phyloP scores from a whole-genome alignment of 805 yeast species.

The Metschnikowia anglica region DNA sequence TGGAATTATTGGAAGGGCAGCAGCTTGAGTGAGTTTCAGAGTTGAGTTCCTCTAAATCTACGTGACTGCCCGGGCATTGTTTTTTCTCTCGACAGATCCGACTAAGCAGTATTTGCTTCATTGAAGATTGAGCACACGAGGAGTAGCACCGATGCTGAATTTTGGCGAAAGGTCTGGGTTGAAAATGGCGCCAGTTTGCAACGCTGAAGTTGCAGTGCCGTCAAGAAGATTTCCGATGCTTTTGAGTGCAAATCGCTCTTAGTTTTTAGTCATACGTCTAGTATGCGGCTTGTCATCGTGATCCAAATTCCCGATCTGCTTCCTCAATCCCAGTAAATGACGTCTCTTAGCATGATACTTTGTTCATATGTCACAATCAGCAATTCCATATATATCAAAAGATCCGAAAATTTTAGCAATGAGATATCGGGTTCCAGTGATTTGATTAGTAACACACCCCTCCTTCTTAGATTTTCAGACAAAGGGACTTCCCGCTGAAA shows the following conservation, averaged over 20 bases:
- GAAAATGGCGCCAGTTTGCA: too few species aligned
- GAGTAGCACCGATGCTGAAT: too few species aligned
- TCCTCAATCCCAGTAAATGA: background rate
- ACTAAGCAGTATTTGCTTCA: too few species aligned
- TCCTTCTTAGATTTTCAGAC: background rate
- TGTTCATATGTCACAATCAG: background rate
- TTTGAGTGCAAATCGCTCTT: background rate
- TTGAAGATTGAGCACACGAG: too few species aligned
- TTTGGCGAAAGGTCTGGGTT: too few species aligned
- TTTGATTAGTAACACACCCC: background rate
- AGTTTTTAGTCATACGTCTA: background rate
- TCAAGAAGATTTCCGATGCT: background rate
- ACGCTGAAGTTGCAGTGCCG: background rate
- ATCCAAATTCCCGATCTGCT: background rate
- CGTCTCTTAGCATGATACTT: background rate
- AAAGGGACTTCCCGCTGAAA: background rate
- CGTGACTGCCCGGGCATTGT: too few species aligned
- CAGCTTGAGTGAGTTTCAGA: too few species aligned
- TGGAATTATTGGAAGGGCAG: too few species aligned
- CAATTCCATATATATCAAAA: background rate
- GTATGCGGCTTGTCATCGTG: background rate
- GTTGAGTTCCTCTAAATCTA: too few species aligned
- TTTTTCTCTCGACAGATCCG: too few species aligned
- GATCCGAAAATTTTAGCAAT: background rate
- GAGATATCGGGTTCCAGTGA: constrained; percentile 2